Conservation (phyloP, 495 filamentous ascomycete species). For the Stereocaulon alpinum region DNA sequence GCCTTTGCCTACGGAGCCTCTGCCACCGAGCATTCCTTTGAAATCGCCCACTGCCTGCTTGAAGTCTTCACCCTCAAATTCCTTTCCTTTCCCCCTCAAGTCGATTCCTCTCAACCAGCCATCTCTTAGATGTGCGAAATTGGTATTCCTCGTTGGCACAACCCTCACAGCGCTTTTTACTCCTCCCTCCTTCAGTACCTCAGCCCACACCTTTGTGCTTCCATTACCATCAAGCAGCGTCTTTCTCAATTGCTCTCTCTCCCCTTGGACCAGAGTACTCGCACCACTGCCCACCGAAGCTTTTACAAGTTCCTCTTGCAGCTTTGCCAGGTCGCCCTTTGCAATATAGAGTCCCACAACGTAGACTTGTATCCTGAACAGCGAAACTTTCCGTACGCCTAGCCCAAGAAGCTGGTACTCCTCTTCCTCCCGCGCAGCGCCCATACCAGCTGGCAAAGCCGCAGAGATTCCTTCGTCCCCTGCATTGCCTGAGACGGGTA, state of each 20-base stretch:
- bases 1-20: constrained; percentile 57
- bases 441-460: constrained; percentile 27
- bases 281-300: constrained; percentile 44
- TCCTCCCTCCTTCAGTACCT: constrained; percentile 46
- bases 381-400: constrained; percentile 79
- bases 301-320: constrained; percentile 47
- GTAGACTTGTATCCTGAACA: constrained; percentile 87
- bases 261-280: constrained; percentile 67
- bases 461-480: constrained; percentile 20
- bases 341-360: constrained; percentile 85
- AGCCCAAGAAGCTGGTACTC: constrained; percentile 84
- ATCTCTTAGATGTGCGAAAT: constrained; percentile 84
- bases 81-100: constrained; percentile 36
- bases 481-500: constrained; percentile 37
- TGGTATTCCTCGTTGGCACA: constrained; percentile 77
- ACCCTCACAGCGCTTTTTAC: constrained; percentile 65
- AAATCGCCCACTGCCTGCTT: constrained; percentile 61
- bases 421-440: constrained; percentile 37
- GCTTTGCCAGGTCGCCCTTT: constrained; percentile 54
- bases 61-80: constrained; percentile 61
- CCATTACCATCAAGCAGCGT: constrained; percentile 57
- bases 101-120: constrained; percentile 81
- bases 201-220: constrained; percentile 62
- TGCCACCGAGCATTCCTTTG: constrained; percentile 64
- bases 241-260: constrained; percentile 60